phyloP scores from a whole-genome alignment of 257 asterid species.

The Przewalskia tangutica region DNA sequence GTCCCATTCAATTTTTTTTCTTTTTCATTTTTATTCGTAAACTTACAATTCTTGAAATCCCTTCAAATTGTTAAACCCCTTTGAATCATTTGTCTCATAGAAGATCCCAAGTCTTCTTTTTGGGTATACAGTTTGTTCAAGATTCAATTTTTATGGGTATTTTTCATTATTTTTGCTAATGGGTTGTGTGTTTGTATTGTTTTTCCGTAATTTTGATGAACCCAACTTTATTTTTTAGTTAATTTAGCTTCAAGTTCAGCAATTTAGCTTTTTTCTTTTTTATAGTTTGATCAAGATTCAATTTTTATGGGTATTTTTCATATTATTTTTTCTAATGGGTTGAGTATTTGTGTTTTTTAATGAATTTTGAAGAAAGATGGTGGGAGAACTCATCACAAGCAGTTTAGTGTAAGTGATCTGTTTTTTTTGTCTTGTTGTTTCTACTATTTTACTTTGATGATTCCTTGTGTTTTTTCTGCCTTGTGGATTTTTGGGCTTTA shows the following conservation, averaged over 20 bases:
- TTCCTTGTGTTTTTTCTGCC: constrained; percentile 5
- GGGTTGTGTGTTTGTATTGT: background rate
- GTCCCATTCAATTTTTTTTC: background rate
- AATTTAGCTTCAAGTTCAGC: background rate
- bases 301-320: background rate
- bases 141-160: background rate
- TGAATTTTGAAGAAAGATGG: constrained; percentile 40
- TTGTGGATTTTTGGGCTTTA: background rate
- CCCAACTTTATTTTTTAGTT: background rate
- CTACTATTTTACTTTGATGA: constrained; percentile 14
- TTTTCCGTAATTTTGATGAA: constrained; percentile 6
- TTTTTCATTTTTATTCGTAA: too few species aligned
- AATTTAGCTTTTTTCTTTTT: background rate
- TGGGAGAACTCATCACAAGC: constrained; percentile 58
- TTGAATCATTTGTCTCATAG: background rate
- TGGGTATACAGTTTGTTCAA: background rate
- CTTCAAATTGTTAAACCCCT: background rate
- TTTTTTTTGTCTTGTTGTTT: background rate
- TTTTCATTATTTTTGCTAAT: background rate
- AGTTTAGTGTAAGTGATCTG: constrained; percentile 42
- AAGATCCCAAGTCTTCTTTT: background rate
- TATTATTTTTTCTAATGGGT: background rate
- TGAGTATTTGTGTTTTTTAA: background rate
- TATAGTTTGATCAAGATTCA: background rate
- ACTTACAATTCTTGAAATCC: background rate